Conservation (phyloP, 192 early-diverging fungal genomes). For the Radiomyces spectabilis region DNA sequence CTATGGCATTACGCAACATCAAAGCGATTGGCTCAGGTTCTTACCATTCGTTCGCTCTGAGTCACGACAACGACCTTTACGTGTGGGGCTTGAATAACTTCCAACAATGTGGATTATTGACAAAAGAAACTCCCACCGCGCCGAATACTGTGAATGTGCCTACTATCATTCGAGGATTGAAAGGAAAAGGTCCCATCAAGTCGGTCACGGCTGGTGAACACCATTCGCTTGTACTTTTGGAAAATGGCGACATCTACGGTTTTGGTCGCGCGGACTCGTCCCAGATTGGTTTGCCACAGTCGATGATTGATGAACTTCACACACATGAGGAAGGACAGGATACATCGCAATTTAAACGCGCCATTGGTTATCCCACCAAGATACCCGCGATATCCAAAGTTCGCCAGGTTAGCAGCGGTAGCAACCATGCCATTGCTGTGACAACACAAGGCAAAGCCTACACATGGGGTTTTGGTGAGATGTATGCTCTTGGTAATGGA, state of each 20-base stretch:
- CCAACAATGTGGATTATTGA: slow-evolving; percentile 68
- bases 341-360: slow-evolving; percentile 37
- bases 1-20: slow-evolving; percentile 47
- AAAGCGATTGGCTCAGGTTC: slow-evolving; percentile 64
- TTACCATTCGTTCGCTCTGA: slow-evolving; percentile 77
- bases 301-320: neutral
- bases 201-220: slow-evolving; percentile 75
- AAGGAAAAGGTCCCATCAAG: slow-evolving; percentile 29
- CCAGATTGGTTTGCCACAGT: slow-evolving; percentile 57
- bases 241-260: slow-evolving; percentile 61
- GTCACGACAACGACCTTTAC: slow-evolving; percentile 55
- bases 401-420: slow-evolving; percentile 42
- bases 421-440: slow-evolving; percentile 46
- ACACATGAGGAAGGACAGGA: slow-evolving; percentile 8
- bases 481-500: slow-evolving; percentile 73
- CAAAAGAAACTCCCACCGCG: neutral
- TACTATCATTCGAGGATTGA: slow-evolving; percentile 40
- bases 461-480: slow-evolving; percentile 86
- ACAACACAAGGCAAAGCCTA: slow-evolving; percentile 56
- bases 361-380: slow-evolving; percentile 46
- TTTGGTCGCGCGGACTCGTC: slow-evolving; percentile 79
- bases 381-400: slow-evolving; percentile 37
- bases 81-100: slow-evolving; percentile 88
- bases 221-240: slow-evolving; percentile 68
- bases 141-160: slow-evolving; percentile 42